Conservation (phyloP, 805 yeast species). For the Wickerhamomyces canadensis region DNA sequence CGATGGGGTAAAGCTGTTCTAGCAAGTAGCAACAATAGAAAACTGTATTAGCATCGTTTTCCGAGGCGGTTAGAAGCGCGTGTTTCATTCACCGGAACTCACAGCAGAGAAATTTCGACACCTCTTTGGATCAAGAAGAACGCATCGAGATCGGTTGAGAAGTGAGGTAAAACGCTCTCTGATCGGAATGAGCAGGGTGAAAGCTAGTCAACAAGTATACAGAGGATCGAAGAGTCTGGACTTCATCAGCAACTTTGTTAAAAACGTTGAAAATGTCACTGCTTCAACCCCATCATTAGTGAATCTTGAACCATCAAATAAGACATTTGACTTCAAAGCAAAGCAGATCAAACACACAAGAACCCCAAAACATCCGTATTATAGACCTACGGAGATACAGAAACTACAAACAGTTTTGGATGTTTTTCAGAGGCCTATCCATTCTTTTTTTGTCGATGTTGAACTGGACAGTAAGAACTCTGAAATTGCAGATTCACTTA, state of each 20-base stretch:
- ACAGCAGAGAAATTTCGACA: too few relatives aligned
- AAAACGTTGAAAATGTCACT: not conserved
- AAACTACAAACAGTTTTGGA: not conserved
- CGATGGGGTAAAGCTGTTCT: too few relatives aligned
- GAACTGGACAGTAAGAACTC: not conserved
- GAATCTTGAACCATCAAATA: too few relatives aligned
- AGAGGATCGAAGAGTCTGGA: conserved; percentile 9
- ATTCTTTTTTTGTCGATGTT: not conserved
- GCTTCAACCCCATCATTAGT: not conserved
- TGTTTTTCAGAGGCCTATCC: not conserved
- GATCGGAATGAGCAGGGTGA: not conserved
- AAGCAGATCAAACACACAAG: not conserved
- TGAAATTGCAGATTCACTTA: not conserved
- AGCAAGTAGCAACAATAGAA: too few relatives aligned
- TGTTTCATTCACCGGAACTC: too few relatives aligned
- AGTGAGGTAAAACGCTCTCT: too few relatives aligned
- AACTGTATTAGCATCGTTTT: too few relatives aligned
- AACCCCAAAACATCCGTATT: not conserved
- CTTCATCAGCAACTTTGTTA: conserved; percentile 6
- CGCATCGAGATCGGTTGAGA: too few relatives aligned
- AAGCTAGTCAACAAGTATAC: conserved; percentile 6
- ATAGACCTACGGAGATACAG: not conserved
- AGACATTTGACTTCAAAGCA: too few relatives aligned
- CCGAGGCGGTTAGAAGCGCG: too few relatives aligned
- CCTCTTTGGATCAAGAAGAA: too few relatives aligned